A percentile compares a stretch with the other conserved stretches of the same genome.
Conservation (phyloP, 2,329 filamentous ascomycete species). For the Davidsoniella neocaledoniae region DNA sequence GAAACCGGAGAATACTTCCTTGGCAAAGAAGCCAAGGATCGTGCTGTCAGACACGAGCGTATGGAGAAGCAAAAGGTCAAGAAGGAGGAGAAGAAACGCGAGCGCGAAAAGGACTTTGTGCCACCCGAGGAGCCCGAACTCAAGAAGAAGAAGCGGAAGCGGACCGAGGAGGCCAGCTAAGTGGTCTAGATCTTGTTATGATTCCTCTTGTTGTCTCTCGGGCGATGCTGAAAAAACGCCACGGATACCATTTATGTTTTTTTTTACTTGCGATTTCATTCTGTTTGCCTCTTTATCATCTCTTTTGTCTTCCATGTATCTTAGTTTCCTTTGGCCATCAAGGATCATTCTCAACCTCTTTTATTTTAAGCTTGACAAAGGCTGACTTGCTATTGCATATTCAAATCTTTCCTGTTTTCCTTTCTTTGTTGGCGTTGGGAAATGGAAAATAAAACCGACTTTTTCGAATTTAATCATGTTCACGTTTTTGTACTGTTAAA, state of each 20-base stretch:
- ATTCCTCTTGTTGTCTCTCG: neutral
- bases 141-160: slow-evolving; percentile 46
- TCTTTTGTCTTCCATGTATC: neutral
- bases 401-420: neutral
- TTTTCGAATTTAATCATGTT: slow-evolving; percentile 1
- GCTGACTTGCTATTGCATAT: neutral
- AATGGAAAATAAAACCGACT: neutral
- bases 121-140: slow-evolving; percentile 61
- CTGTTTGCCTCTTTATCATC: slow-evolving; percentile 1
- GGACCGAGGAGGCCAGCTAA: slow-evolving; percentile 14
- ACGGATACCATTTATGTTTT: slow-evolving; percentile 7
- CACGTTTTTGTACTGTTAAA: neutral
- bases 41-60: slow-evolving; percentile 60
- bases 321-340: neutral
- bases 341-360: neutral
- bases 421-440: slow-evolving; percentile 2
- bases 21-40: slow-evolving; percentile 79
- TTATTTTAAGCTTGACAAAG: neutral
- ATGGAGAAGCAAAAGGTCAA: slow-evolving; percentile 73
- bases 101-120: slow-evolving; percentile 72
- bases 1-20: slow-evolving; percentile 96
- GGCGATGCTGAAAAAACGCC: neutral
- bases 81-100: slow-evolving; percentile 74
- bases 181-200: slow-evolving; percentile 1
- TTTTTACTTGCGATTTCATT: slow-evolving; percentile 3